A percentile compares a stretch with the other conserved stretches of the same genome.
Conservation (phyloP, 768 basidiomycete genomes). For the Scleroderma bovista region DNA sequence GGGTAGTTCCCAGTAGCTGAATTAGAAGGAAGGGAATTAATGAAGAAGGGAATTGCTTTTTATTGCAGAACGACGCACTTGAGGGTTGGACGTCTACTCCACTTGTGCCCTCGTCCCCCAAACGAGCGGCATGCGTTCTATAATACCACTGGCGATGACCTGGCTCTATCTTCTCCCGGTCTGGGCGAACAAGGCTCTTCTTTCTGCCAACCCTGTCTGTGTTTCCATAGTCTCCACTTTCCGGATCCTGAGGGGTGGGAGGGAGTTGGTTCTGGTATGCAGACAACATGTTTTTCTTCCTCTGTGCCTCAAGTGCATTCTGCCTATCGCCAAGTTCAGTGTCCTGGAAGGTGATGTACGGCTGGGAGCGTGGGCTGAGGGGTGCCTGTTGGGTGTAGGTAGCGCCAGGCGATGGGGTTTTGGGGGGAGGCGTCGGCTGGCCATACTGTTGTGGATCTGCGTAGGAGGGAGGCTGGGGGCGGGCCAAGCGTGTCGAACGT, state of each 20-base stretch:
- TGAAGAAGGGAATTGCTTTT: not conserved
- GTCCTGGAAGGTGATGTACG: conserved; percentile 64
- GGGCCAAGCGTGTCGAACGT: conserved; percentile 24
- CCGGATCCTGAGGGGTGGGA: conserved; percentile 32
- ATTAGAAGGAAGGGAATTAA: conserved; percentile 5
- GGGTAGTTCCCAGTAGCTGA: conserved; percentile 80
- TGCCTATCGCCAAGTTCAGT: conserved; percentile 66
- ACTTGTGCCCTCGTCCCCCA: conserved; percentile 62
- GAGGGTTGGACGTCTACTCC: conserved; percentile 73
- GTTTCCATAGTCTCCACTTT: conserved; percentile 35
- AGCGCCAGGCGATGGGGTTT: conserved; percentile 9
- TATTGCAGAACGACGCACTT: conserved; percentile 46
- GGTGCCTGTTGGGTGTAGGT: conserved; percentile 15
- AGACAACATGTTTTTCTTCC: conserved; percentile 40
- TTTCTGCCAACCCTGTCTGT: conserved; percentile 63
- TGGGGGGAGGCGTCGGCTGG: conserved; percentile 16
- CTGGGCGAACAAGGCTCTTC: conserved; percentile 88
- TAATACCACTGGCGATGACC: conserved; percentile 94
- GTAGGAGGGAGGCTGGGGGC: conserved; percentile 36
- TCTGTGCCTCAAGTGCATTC: conserved; percentile 49
- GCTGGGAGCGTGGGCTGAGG: conserved; percentile 15
- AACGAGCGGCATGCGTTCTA: conserved; percentile 75
- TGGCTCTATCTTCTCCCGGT: conserved; percentile 95
- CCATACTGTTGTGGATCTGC: conserved; percentile 20
- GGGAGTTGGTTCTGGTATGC: conserved; percentile 43